These are phyloP conservation scores for Schizochytrium sp. DNA, from an alignment of 108 stramenopile genomes.

Conservation along the genomic window DNA sequence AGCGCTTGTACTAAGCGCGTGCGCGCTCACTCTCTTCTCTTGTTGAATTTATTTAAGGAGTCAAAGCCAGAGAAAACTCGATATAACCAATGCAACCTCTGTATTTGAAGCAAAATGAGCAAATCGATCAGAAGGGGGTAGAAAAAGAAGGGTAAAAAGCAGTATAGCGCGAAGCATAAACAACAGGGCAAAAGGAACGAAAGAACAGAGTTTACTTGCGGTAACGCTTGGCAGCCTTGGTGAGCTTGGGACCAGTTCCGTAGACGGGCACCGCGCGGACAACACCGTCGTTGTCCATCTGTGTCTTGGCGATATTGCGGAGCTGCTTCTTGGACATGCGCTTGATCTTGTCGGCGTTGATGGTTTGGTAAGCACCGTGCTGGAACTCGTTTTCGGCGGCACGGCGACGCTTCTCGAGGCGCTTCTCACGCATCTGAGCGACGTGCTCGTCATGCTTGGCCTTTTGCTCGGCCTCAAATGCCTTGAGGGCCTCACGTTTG, in stretches of 20 bases:
- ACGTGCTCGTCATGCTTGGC: conserved; percentile 57
- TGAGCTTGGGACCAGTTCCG: neutral
- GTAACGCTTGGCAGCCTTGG: too few relatives aligned
- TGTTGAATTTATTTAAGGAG: too few relatives aligned
- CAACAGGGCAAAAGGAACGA: too few relatives aligned
- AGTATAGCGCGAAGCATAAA: too few relatives aligned
- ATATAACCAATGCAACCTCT: too few relatives aligned
- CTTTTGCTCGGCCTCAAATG: conserved; percentile 17
- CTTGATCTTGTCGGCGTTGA: conserved; percentile 60
- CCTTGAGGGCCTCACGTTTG: conserved; percentile 32
- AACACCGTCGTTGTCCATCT: conserved; percentile 32
- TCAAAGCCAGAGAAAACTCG: too few relatives aligned
- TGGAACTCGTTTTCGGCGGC: conserved; percentile 48
- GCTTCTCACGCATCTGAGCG: neutral
- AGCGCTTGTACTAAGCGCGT: too few relatives aligned
- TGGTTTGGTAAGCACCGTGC: conserved; percentile 17
- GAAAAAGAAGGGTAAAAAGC: too few relatives aligned
- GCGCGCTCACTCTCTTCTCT: too few relatives aligned
- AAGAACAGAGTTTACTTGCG: too few relatives aligned
- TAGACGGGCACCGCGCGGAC: conserved; percentile 20
- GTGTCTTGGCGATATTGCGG: conserved; percentile 38
- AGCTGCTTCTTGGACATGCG: conserved; percentile 58
- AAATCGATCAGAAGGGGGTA: too few relatives aligned
- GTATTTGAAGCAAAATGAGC: too few relatives aligned
- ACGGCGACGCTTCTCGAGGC: conserved; percentile 22